Evolutionary conservation across 208 protist species (phyloP).

Genomic region (Trypanosomatidae sp.): DNA sequence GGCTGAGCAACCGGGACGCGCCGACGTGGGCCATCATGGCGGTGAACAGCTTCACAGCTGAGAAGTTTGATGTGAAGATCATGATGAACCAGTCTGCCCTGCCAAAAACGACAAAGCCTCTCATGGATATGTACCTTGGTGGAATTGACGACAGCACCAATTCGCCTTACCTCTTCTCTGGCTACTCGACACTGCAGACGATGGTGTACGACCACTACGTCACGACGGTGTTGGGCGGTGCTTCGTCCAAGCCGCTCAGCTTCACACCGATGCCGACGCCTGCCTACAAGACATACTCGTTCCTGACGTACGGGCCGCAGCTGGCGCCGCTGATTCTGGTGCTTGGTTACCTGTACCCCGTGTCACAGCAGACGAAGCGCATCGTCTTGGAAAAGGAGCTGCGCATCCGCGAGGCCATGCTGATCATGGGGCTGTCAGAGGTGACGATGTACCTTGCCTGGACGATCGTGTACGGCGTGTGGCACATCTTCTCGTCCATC

Average conservation of each 20-base stretch:
- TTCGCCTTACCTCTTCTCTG: slow-evolving; percentile 29
- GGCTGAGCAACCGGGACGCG: slow-evolving; percentile 3
- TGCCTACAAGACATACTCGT: slow-evolving; percentile 18
- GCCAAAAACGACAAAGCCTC: slow-evolving; percentile 4
- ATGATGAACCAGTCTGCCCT: slow-evolving; percentile 31
- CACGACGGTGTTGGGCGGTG: neutral
- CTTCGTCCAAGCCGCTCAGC: slow-evolving; percentile 9
- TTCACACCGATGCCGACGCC: slow-evolving; percentile 26
- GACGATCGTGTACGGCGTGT: slow-evolving; percentile 47
- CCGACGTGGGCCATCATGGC: slow-evolving; percentile 29
- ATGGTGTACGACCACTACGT: slow-evolving; percentile 33
- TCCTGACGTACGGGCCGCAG: too few species aligned
- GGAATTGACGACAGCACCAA: slow-evolving; percentile 5
- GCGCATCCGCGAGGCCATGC: slow-evolving; percentile 70
- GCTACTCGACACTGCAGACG: slow-evolving; percentile 37
- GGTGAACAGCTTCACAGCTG: slow-evolving; percentile 5
- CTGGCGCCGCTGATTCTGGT: slow-evolving; percentile 57
- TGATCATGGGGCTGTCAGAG: slow-evolving; percentile 79
- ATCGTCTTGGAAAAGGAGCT: slow-evolving; percentile 84
- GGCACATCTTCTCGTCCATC: slow-evolving; percentile 38
- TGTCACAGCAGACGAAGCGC: slow-evolving; percentile 64
- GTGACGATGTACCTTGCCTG: slow-evolving; percentile 47
- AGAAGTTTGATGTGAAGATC: slow-evolving; percentile 22
- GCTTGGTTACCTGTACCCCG: slow-evolving; percentile 68
- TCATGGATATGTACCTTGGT: slow-evolving; percentile 16